Evolutionary conservation across 768 basidiomycete species (phyloP).

Genomic region (Mycena rosella): DNA sequence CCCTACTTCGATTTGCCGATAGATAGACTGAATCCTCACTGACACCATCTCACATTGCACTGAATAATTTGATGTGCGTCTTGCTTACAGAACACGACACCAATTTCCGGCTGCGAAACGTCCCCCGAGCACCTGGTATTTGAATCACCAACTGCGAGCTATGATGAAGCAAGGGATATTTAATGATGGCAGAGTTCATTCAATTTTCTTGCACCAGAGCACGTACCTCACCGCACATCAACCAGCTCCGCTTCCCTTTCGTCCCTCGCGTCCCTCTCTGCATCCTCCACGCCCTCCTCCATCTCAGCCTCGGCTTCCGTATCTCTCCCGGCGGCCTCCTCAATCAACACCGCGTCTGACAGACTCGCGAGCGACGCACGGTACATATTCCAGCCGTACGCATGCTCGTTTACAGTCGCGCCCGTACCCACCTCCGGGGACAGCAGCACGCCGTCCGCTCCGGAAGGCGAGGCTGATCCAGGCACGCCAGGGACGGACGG

Average conservation of each 20-base stretch:
- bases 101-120: too few relatives aligned
- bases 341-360: slow-evolving; percentile 22
- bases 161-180: too few relatives aligned
- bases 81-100: too few relatives aligned
- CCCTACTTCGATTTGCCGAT: too few relatives aligned
- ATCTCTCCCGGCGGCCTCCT: not conserved
- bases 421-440: not conserved
- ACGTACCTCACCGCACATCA: slow-evolving; percentile 16
- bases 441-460: too few relatives aligned
- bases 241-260: slow-evolving; percentile 29
- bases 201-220: too few relatives aligned
- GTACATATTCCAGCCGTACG: slow-evolving; percentile 32
- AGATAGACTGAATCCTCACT: too few relatives aligned
- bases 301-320: not conserved
- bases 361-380: slow-evolving; percentile 34
- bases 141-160: too few relatives aligned
- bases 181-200: too few relatives aligned
- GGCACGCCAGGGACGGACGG: not conserved
- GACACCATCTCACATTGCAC: too few relatives aligned
- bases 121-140: too few relatives aligned
- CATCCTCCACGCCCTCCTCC: not conserved
- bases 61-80: too few relatives aligned
- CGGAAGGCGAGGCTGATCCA: not conserved
- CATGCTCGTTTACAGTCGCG: not conserved
- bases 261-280: not conserved